These are phyloP conservation scores for Plantago rigida DNA, from an alignment of 305 asterid genomes.

Conservation along the genomic window DNA sequence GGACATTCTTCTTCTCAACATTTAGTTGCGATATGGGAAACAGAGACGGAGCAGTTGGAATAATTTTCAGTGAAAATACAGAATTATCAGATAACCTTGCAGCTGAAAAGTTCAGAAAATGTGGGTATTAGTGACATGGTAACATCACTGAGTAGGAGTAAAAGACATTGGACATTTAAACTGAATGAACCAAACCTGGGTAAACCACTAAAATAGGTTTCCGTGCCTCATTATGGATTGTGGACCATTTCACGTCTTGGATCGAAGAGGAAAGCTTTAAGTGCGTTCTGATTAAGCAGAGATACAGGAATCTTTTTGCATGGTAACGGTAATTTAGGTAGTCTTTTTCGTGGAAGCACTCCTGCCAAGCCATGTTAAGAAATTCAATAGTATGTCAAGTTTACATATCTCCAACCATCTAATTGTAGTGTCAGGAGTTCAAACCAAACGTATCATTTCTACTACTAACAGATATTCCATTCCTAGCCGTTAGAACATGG, in stretches of 20 bases:
- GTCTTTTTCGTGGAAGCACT: constrained; percentile 89
- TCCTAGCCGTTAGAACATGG: no score
- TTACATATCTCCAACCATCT: neutral
- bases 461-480: no score
- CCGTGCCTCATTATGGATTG: constrained; percentile 87
- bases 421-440: no score
- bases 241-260: constrained; percentile 58
- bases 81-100: constrained; percentile 39
- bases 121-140: constrained; percentile 14
- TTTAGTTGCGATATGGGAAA: constrained; percentile 62
- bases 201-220: constrained; percentile 69
- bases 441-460: no score
- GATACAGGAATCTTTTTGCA: constrained; percentile 86
- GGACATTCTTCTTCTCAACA: constrained; percentile 62
- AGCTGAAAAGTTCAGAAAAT: constrained; percentile 38
- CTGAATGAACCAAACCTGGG: constrained; percentile 51
- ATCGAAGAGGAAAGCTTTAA: constrained; percentile 42
- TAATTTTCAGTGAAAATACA: constrained; percentile 56
- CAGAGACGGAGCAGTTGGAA: constrained; percentile 72
- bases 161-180: constrained; percentile 2
- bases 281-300: constrained; percentile 65
- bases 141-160: constrained; percentile 11
- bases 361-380: constrained; percentile 43
- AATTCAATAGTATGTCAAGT: neutral
- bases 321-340: constrained; percentile 87